Evolutionary conservation across 2,329 filamentous ascomycete species (phyloP).

Genomic region (Aspergillus sp.): DNA sequence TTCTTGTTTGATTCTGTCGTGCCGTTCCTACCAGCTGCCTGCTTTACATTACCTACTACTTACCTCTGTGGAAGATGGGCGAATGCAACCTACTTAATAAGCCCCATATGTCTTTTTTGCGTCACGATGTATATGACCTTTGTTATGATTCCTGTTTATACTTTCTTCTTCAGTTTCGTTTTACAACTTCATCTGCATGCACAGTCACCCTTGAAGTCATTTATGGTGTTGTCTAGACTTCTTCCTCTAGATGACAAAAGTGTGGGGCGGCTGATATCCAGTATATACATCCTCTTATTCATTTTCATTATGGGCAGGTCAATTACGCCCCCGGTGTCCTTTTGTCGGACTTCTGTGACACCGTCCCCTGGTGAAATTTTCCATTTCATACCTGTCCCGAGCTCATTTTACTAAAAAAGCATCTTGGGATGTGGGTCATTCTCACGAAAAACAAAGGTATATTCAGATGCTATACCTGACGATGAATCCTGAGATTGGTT

Average conservation of each 20-base stretch:
- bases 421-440: too few species aligned
- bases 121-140: slow-evolving; percentile 18
- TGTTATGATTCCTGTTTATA: background rate
- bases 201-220: background rate
- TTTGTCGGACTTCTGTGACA: too few species aligned
- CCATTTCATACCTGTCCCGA: too few species aligned
- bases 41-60: background rate
- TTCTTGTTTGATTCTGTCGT: background rate
- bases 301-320: background rate
- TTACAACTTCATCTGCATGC: background rate
- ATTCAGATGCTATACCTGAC: too few species aligned
- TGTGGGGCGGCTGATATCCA: background rate
- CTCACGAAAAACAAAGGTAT: too few species aligned
- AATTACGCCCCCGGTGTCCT: background rate
- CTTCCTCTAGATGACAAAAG: background rate
- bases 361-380: too few species aligned
- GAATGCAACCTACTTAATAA: background rate
- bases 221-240: background rate
- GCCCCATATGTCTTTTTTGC: background rate
- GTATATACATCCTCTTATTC: background rate
- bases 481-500: too few species aligned
- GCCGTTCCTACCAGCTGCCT: background rate
- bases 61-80: background rate
- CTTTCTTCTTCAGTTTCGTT: background rate
- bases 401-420: too few species aligned